A percentile compares a stretch with the other conserved stretches of the same genome.
These are phyloP conservation scores for Anisodus tanguticus DNA, from an alignment of 257 asterid genomes.

Conservation along the genomic window DNA sequence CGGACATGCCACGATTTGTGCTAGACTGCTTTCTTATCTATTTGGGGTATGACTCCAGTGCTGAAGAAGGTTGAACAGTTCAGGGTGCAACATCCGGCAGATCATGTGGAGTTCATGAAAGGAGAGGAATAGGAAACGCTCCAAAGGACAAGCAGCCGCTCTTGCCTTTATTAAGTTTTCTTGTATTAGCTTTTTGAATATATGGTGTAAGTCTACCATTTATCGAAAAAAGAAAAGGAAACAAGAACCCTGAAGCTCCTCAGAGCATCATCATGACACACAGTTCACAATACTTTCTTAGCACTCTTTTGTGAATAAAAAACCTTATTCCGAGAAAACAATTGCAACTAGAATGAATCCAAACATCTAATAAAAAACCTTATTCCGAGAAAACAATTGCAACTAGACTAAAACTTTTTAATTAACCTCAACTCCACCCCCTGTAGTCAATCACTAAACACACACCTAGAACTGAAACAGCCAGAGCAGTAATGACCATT, in stretches of 20 bases:
- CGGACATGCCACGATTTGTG: neutral
- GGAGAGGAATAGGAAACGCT: neutral
- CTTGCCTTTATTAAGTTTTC: neutral
- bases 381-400: neutral
- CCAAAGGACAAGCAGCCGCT: neutral
- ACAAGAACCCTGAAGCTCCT: neutral
- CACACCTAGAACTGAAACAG: neutral
- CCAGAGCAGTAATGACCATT: neutral
- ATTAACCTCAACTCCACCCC: neutral
- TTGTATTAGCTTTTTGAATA: neutral
- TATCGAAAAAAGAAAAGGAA: neutral
- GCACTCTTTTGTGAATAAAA: neutral
- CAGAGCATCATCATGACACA: neutral
- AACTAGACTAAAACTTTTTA: neutral
- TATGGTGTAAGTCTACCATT: neutral
- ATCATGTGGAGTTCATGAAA: neutral
- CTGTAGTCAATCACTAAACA: neutral
- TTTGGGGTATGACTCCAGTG: neutral
- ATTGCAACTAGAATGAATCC: neutral
- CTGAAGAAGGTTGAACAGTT: neutral
- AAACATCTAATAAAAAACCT: neutral
- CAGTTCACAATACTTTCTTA: neutral
- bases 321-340: neutral
- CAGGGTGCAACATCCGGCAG: neutral
- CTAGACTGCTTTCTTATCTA: neutral